Evolutionary conservation across 345 rosid species (phyloP), one percentile per base, ranked within the genome.

Genomic region (Hirschfeldia incana): DNA sequence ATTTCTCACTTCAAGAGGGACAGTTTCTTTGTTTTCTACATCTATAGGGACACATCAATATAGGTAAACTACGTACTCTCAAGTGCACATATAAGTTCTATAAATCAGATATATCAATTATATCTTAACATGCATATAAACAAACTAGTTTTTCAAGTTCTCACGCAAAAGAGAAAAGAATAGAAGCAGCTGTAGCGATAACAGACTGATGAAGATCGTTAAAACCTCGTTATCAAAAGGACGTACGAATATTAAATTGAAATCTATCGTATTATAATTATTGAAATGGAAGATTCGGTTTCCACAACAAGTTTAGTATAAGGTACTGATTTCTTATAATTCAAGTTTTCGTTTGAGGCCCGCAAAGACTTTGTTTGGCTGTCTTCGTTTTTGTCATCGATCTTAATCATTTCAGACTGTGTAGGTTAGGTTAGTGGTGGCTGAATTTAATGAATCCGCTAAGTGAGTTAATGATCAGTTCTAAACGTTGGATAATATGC

Each of bases 171-270:
- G 73, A 46, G 73, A 51, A 60, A 51, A 68, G 0, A 8, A 67
- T 66, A 67, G 37, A 65, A 72, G 30, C n/a, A 9, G 73, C 8
- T 27, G 55, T 46, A 62, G 60, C 49, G 55, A 73, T 61, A 49
- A 68, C 46, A 74, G 61, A 36, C 60, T 6, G 32, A 21, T 6
- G 32, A 21, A 79, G 37, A 74, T 74, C 71, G 83, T 80, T 80
- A 80, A 80, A 69, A 80, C 83, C 75, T 80, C 83, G 83, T 69
- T 80, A 69, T 80, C 83, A 8, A 17, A 79, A 79, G 75, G 78
- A 69, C 70, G 70, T 67, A 65, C 63, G 36, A 53, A 37, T 68
- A 17, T 63, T 74, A 68, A 74, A 74, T 44, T 73, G n/a, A 28
- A 60, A 53, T 5, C 30, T 65, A 32, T 78, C 6, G 46, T 6